phyloP scores from a whole-genome alignment of 768 basidiomycete genomes.

The Rhizopogon salebrosus region DNA sequence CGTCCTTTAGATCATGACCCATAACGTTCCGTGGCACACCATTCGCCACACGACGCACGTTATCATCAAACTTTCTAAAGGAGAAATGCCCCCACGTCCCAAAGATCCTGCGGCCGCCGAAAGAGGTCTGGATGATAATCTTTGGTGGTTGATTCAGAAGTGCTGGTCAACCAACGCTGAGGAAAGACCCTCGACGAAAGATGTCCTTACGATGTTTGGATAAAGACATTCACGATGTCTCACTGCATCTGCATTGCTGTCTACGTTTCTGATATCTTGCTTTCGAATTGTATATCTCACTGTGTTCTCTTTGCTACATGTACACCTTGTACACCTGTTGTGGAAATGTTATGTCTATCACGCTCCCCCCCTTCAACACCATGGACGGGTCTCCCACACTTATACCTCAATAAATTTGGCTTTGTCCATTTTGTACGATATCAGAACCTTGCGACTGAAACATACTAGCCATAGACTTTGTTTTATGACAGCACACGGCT shows the following conservation, averaged over 20 bases:
- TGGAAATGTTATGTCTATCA: neutral
- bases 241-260: neutral
- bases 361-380: too few relatives aligned
- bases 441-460: too few relatives aligned
- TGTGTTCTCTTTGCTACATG: neutral
- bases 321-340: neutral
- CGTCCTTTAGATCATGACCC: constrained; percentile 42
- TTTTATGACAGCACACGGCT: too few relatives aligned
- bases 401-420: too few relatives aligned
- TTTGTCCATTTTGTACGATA: too few relatives aligned
- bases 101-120: constrained; percentile 24
- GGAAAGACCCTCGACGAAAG: constrained; percentile 35
- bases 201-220: constrained; percentile 23
- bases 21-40: constrained; percentile 45
- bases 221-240: neutral
- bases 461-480: too few relatives aligned
- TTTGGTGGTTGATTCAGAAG: constrained; percentile 39
- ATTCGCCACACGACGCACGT: constrained; percentile 50
- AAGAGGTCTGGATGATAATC: constrained; percentile 40
- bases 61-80: constrained; percentile 36
- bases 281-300: neutral
- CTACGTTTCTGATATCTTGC: neutral
- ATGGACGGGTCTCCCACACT: too few relatives aligned
- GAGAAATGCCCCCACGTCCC: constrained; percentile 41
- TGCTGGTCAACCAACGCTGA: constrained; percentile 38